phyloP scores from a whole-genome alignment of 2,329 filamentous ascomycete genomes.

The Aspergillus fructus region DNA sequence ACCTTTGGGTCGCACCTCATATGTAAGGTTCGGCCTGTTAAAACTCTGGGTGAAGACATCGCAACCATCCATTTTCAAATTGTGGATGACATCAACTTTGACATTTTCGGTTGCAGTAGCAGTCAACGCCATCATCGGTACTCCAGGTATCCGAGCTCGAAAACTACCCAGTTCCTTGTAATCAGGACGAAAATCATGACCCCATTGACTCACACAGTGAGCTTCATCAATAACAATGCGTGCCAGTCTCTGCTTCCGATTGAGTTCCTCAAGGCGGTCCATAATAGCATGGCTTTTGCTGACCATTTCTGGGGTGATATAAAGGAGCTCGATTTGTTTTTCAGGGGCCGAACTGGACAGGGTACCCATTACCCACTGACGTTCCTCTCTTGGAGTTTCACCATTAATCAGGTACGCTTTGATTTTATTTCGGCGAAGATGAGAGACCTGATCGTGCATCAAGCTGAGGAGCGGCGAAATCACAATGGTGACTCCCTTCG shows the following conservation, averaged over 20 bases:
- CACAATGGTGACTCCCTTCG: slow-evolving; percentile 81
- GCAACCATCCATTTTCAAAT: slow-evolving; percentile 78
- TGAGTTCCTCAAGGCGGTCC: slow-evolving; percentile 64
- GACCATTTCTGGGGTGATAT: slow-evolving; percentile 97
- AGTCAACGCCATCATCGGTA: slow-evolving; percentile 92
- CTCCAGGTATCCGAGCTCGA: slow-evolving; percentile 68
- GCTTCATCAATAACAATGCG: slow-evolving; percentile 96
- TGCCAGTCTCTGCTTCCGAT: slow-evolving; percentile 71
- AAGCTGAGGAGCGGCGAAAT: slow-evolving; percentile 92
- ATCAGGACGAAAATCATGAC: slow-evolving; percentile 94
- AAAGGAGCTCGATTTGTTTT: slow-evolving; percentile 78
- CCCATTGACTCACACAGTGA: slow-evolving; percentile 99
- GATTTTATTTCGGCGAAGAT: slow-evolving; percentile 72
- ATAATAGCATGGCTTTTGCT: slow-evolving; percentile 73
- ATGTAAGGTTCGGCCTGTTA: slow-evolving; percentile 91
- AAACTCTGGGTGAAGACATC: slow-evolving; percentile 88
- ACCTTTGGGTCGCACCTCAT: slow-evolving; percentile 75
- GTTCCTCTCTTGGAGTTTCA: slow-evolving; percentile 64
- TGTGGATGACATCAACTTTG: slow-evolving; percentile 85
- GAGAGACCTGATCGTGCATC: slow-evolving; percentile 95
- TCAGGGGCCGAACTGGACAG: slow-evolving; percentile 67
- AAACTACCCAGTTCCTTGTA: slow-evolving; percentile 84
- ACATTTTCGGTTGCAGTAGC: slow-evolving; percentile 94
- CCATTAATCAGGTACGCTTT: slow-evolving; percentile 80
- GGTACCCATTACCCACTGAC: slow-evolving; percentile 63